Percentiles rank a stretch among this genome's conserved stretches.
Conservation (phyloP, 2,329 filamentous ascomycete species). For the Byssochlamys sp. region DNA sequence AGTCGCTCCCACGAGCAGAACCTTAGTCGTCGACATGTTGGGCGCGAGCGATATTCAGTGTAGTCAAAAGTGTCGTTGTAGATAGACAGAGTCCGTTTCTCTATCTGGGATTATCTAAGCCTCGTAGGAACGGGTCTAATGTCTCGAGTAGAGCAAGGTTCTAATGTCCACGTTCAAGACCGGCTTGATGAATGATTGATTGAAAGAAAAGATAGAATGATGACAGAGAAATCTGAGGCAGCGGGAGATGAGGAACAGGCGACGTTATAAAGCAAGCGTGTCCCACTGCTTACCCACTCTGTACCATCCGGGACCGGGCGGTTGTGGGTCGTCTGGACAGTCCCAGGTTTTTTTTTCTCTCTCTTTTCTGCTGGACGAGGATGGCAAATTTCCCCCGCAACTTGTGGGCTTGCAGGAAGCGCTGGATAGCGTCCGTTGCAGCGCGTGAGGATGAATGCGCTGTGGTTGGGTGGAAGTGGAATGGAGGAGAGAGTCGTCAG, state of each 20-base stretch:
- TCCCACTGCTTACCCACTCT: conserved; percentile 23
- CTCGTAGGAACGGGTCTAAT: not conserved
- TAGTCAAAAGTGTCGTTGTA: too few relatives aligned
- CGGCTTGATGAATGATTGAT: conserved; percentile 4
- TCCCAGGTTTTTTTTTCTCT: conserved; percentile 11
- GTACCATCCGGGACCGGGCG: conserved; percentile 18
- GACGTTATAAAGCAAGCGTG: conserved; percentile 25
- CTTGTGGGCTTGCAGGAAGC: not conserved
- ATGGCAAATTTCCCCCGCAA: conserved; percentile 7
- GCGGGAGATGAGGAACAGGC: conserved; percentile 17
- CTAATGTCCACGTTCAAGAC: not conserved
- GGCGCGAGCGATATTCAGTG: not conserved
- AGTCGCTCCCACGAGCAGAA: conserved; percentile 30
- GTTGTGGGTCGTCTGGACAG: conserved; percentile 25
- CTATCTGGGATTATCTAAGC: not conserved
- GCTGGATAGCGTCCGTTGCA: too few relatives aligned
- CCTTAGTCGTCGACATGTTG: conserved; percentile 27
- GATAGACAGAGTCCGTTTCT: too few relatives aligned
- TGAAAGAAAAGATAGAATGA: conserved; percentile 5
- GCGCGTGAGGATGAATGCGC: too few relatives aligned
- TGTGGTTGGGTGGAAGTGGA: too few relatives aligned
- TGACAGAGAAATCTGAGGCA: not conserved
- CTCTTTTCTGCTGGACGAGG: not conserved
- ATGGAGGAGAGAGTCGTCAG: not conserved
- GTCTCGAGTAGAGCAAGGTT: not conserved